A percentile compares a stretch with the other conserved stretches of the same genome.
phyloP scores from a whole-genome alignment of 1,284 basidiomycete species.

The Sanghuangporus weigelae region DNA sequence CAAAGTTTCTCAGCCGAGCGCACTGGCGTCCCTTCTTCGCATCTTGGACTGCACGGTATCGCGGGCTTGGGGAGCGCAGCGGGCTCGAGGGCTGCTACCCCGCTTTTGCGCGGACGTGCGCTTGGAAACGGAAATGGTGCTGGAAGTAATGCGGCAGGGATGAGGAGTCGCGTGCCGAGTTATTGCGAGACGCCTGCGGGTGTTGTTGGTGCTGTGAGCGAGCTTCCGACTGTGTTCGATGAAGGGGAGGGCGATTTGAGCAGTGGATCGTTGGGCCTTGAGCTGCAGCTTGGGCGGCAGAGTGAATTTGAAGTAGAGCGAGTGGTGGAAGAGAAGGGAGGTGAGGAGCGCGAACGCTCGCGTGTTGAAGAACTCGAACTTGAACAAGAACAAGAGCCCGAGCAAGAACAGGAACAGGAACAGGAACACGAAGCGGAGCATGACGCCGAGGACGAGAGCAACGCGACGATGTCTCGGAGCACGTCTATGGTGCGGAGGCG shows the following conservation, averaged over 20 bases:
- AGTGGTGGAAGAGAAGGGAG: neutral
- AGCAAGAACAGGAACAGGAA: conserved; percentile 1
- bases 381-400: neutral
- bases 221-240: conserved; percentile 48
- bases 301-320: neutral
- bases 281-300: neutral
- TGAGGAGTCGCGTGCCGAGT: conserved; percentile 11
- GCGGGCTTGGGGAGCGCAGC: conserved; percentile 44
- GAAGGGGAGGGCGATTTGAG: conserved; percentile 27
- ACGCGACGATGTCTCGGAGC: conserved; percentile 41
- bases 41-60: conserved; percentile 43
- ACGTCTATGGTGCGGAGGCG: conserved; percentile 64
- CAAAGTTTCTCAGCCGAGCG: conserved; percentile 41
- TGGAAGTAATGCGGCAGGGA: neutral
- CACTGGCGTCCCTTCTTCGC: conserved; percentile 30
- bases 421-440: conserved; percentile 22
- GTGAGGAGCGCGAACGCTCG: neutral
- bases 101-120: conserved; percentile 10
- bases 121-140: neutral
- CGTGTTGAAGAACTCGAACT: neutral
- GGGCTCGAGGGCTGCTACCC: conserved; percentile 29
- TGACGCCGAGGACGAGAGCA: conserved; percentile 28
- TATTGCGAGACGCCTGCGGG: neutral
- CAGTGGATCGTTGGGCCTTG: conserved; percentile 3
- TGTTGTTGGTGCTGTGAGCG: conserved; percentile 15